Conservation (phyloP, 805 yeast genomes). For the Wickerhamiella lipophila region DNA sequence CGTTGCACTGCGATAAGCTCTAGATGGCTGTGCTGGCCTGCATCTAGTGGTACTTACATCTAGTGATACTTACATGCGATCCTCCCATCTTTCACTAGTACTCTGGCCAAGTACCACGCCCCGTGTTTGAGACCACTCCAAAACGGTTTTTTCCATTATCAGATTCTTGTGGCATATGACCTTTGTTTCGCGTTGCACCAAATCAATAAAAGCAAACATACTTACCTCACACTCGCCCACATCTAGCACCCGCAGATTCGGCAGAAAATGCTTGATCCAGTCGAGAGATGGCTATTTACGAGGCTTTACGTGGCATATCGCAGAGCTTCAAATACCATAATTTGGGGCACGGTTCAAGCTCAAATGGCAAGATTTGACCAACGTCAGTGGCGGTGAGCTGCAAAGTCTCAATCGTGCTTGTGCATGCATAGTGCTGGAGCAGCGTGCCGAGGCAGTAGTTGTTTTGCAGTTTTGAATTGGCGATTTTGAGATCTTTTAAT, state of each 20-base stretch:
- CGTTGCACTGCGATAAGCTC: too few relatives aligned
- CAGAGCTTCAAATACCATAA: neutral
- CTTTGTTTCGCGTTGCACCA: neutral
- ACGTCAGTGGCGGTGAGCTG: neutral
- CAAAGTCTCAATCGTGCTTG: neutral
- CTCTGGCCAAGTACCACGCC: neutral
- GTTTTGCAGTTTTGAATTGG: neutral
- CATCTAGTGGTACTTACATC: too few relatives aligned
- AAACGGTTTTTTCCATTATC: neutral
- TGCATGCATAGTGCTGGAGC: neutral
- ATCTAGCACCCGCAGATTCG: neutral
- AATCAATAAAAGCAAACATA: neutral
- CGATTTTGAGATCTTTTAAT: neutral
- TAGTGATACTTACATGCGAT: too few relatives aligned
- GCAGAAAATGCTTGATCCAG: constrained; percentile 4
- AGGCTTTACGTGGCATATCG: neutral
- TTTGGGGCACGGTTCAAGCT: neutral
- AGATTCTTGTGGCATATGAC: neutral
- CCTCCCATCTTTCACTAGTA: neutral
- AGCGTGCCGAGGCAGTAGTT: neutral
- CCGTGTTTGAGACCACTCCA: neutral
- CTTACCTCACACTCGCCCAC: neutral
- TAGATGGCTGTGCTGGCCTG: too few relatives aligned
- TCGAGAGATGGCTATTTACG: neutral
- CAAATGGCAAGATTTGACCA: neutral